phyloP scores from a whole-genome alignment of 192 early-diverging fungal genomes.

The Rhizophagus prolifer region DNA sequence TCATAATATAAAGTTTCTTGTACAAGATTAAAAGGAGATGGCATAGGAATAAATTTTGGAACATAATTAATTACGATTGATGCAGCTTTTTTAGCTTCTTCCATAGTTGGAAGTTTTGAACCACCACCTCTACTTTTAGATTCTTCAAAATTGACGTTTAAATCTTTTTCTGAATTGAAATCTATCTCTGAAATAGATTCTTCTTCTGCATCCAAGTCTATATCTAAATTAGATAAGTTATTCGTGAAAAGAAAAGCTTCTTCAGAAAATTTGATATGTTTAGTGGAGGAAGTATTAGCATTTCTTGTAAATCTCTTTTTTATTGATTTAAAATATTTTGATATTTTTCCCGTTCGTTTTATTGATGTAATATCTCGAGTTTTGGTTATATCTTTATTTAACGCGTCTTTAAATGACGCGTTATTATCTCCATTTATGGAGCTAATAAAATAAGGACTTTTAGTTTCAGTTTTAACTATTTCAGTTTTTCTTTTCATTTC shows the following conservation, averaged over 20 bases:
- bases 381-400: not conserved
- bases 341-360: not conserved
- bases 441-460: not conserved
- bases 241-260: not conserved
- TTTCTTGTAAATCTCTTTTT: not conserved
- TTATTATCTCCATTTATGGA: not conserved
- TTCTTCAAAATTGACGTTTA: not conserved
- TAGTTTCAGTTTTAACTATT: not conserved
- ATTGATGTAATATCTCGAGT: not conserved
- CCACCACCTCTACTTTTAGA: not conserved
- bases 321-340: not conserved
- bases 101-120: not conserved
- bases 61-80: not conserved
- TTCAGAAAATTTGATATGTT: not conserved
- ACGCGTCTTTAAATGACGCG: not conserved
- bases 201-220: not conserved
- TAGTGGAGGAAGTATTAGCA: not conserved
- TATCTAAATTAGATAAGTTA: not conserved
- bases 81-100: not conserved
- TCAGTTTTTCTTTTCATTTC: not conserved
- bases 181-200: not conserved
- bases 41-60: constrained; percentile 28
- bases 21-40: constrained; percentile 27
- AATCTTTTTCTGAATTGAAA: not conserved
- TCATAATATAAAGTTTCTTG: constrained; percentile 30